Conservation (phyloP, 805 yeast species). For the Cyberlindnera meyerae region DNA sequence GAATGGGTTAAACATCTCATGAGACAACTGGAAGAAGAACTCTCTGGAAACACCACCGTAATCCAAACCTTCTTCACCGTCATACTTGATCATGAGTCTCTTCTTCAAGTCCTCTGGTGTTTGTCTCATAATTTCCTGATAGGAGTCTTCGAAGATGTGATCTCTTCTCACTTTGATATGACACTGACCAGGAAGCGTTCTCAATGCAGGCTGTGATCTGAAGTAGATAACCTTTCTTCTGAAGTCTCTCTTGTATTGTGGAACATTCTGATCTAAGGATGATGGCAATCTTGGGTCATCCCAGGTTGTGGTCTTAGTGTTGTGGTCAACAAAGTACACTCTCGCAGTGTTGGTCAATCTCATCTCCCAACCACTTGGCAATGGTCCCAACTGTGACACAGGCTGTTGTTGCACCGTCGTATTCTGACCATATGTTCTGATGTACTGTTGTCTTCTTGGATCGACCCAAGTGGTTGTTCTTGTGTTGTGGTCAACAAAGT, state of each 20-base stretch:
- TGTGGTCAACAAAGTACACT: slow-evolving; percentile 97
- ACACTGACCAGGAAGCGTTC: slow-evolving; percentile 98
- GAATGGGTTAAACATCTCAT: slow-evolving; percentile 98
- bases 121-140: slow-evolving; percentile 98
- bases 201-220: slow-evolving; percentile 95
- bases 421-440: slow-evolving; percentile 85
- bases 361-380: slow-evolving; percentile 99
- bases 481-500: slow-evolving; percentile 98
- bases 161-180: slow-evolving; percentile 96
- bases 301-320: slow-evolving; percentile 99
- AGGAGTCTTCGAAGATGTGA: slow-evolving; percentile 94
- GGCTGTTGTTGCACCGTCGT: slow-evolving; percentile 97
- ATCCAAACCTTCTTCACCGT: slow-evolving; percentile 98
- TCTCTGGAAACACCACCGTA: slow-evolving; percentile 99
- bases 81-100: slow-evolving; percentile 95
- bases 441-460: slow-evolving; percentile 97
- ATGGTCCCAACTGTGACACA: slow-evolving; percentile 93
- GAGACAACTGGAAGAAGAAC: slow-evolving; percentile 92
- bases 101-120: slow-evolving; percentile 97
- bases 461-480: slow-evolving; percentile 99
- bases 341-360: slow-evolving; percentile 97
- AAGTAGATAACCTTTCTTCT: slow-evolving; percentile 95
- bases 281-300: slow-evolving; percentile 99
- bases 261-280: slow-evolving; percentile 95
- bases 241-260: slow-evolving; percentile 98